A percentile compares a stretch with the other conserved stretches of the same genome.
Conservation (phyloP, 2,329 filamentous ascomycete species). For the Xylariomycetidae sp. region DNA sequence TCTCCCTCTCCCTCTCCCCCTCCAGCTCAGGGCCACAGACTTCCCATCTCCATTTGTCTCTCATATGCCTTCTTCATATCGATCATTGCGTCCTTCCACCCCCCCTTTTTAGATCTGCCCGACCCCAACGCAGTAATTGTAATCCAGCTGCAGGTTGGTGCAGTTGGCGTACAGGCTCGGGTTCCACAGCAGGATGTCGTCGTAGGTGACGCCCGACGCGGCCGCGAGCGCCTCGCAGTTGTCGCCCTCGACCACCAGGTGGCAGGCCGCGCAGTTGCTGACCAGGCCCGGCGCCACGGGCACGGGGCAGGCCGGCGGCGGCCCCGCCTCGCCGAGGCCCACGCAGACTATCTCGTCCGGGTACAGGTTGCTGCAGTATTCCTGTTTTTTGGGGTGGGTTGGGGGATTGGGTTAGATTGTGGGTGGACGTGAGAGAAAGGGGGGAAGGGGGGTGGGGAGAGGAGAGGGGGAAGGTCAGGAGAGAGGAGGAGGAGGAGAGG, state of each 20-base stretch:
- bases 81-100: not conserved
- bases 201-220: conserved; percentile 8
- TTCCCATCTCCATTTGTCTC: too few relatives aligned
- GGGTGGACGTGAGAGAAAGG: not conserved
- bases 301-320: conserved; percentile 13
- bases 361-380: conserved; percentile 18
- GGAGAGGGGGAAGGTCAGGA: not conserved
- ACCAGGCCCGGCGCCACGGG: conserved; percentile 11
- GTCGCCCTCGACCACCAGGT: conserved; percentile 17
- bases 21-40: too few relatives aligned
- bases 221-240: conserved; percentile 11
- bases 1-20: too few relatives aligned
- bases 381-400: conserved; percentile 12
- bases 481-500: too few relatives aligned
- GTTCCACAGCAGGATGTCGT: conserved; percentile 18
- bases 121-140: conserved; percentile 21
- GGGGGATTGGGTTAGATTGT: conserved; percentile 1
- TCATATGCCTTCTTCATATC: too few relatives aligned
- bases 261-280: conserved; percentile 18
- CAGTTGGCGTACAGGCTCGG: conserved; percentile 14
- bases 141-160: conserved; percentile 18
- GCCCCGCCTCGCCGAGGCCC: conserved; percentile 1
- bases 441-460: too few relatives aligned
- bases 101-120: not conserved
- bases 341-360: conserved; percentile 18